A percentile compares a stretch with the other conserved stretches of the same genome.
phyloP scores from a whole-genome alignment of 805 yeast species.

The Pichia membranifaciens region DNA sequence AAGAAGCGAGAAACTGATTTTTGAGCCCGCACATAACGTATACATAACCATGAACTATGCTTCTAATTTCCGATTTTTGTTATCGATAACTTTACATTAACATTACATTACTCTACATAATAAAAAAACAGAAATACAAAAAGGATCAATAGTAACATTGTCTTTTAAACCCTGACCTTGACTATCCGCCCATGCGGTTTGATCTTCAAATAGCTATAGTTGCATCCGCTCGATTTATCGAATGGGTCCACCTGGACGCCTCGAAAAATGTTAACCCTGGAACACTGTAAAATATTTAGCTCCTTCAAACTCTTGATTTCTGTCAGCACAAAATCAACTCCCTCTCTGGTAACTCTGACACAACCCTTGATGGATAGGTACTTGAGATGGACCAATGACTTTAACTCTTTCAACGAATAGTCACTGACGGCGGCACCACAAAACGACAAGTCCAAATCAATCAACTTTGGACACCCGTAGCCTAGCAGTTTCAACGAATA shows the following conservation, averaged over 20 bases:
- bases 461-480: slow-evolving; percentile 55
- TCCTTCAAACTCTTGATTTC: slow-evolving; percentile 47
- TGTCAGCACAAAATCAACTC: slow-evolving; percentile 60
- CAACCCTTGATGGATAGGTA: slow-evolving; percentile 59
- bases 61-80: too few species aligned
- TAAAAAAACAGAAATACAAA: too few species aligned
- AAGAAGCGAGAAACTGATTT: too few species aligned
- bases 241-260: slow-evolving; percentile 55
- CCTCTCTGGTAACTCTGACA: slow-evolving; percentile 69
- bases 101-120: too few species aligned
- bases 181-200: slow-evolving; percentile 47
- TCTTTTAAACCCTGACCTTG: slow-evolving; percentile 44
- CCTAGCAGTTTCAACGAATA: slow-evolving; percentile 60
- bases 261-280: slow-evolving; percentile 58
- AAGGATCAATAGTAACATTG: background rate
- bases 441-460: slow-evolving; percentile 54
- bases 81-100: too few species aligned
- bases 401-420: slow-evolving; percentile 54
- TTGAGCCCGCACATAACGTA: too few species aligned
- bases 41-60: too few species aligned
- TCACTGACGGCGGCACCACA: slow-evolving; percentile 81
- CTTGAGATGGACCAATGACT: slow-evolving; percentile 47
- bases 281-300: slow-evolving; percentile 66
- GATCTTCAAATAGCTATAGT: slow-evolving; percentile 51
- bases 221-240: slow-evolving; percentile 39